Evolutionary conservation across 495 filamentous ascomycete species (phyloP).

Genomic region (Penicillium bialowiezense): DNA sequence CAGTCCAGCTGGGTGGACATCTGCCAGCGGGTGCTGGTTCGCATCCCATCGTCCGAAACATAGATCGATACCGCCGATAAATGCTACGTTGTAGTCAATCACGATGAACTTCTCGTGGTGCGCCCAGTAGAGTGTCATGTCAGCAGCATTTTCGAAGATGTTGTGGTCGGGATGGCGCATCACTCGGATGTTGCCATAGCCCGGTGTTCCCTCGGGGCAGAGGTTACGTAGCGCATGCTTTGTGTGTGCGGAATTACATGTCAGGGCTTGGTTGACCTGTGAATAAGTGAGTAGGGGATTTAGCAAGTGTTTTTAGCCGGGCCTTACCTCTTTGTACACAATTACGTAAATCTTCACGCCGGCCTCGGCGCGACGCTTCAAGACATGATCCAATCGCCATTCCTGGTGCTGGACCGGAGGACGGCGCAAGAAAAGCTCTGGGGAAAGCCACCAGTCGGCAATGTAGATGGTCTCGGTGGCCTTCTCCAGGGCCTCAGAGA

Average conservation of each 20-base stretch:
- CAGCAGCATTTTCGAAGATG: conserved; percentile 85
- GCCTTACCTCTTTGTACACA: conserved; percentile 82
- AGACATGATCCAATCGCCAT: conserved; percentile 81
- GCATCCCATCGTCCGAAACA: conserved; percentile 94
- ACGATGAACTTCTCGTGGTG: conserved; percentile 98
- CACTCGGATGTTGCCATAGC: conserved; percentile 81
- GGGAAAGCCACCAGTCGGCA: conserved; percentile 94
- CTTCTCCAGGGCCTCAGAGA: conserved; percentile 79
- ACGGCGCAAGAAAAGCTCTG: conserved; percentile 85
- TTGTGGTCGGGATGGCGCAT: conserved; percentile 97
- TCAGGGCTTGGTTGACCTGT: conserved; percentile 70
- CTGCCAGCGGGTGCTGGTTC: conserved; percentile 79
- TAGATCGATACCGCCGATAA: conserved; percentile 91
- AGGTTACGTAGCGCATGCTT: conserved; percentile 81
- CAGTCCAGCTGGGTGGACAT: conserved; percentile 83
- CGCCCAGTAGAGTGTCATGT: conserved; percentile 98
- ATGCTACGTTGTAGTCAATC: conserved; percentile 84
- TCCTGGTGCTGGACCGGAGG: conserved; percentile 78
- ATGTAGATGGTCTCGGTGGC: conserved; percentile 95
- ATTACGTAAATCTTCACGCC: conserved; percentile 94
- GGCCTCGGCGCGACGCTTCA: conserved; percentile 84
- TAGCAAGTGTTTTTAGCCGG: too few species aligned
- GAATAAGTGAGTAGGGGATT: too few species aligned
- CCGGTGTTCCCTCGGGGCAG: conserved; percentile 74
- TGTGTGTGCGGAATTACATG: conserved; percentile 89